These are phyloP conservation scores for Ogataea paradorogensis DNA, from an alignment of 805 yeast species.

Conservation along the genomic window DNA sequence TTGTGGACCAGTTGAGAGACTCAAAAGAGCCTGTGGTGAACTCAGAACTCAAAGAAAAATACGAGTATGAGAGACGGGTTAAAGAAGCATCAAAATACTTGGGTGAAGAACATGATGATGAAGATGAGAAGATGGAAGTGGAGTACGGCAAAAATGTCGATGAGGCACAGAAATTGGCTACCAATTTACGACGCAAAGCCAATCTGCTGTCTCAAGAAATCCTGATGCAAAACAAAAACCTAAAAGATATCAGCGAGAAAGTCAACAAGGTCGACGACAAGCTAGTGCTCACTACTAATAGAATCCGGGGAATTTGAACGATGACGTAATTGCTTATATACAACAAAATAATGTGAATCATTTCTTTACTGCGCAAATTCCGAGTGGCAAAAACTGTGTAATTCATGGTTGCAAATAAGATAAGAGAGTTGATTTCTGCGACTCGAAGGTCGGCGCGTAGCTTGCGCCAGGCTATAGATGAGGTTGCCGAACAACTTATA, in stretches of 20 bases:
- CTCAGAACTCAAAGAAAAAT: constrained; percentile 39
- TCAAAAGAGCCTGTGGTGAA: constrained; percentile 13
- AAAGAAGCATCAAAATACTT: constrained; percentile 67
- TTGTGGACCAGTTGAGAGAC: constrained; percentile 48
- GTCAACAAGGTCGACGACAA: constrained; percentile 83
- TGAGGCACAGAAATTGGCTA: constrained; percentile 66
- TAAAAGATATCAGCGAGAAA: constrained; percentile 74
- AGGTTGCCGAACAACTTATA: constrained; percentile 38
- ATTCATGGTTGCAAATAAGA: constrained; percentile 32
- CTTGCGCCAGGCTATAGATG: constrained; percentile 46
- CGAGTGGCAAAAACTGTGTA: constrained; percentile 9
- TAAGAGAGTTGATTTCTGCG: constrained; percentile 45
- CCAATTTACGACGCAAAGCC: constrained; percentile 72
- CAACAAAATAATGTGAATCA: neutral
- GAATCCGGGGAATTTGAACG: constrained; percentile 31
- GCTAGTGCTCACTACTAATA: constrained; percentile 40
- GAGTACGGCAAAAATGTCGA: constrained; percentile 83
- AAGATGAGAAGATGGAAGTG: constrained; percentile 89
- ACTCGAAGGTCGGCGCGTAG: constrained; percentile 46
- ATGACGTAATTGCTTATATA: constrained; percentile 3
- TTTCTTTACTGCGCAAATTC: constrained; percentile 5
- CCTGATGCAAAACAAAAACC: constrained; percentile 69
- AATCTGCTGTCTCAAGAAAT: constrained; percentile 72
- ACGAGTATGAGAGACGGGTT: constrained; percentile 50
- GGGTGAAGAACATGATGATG: constrained; percentile 79